Conservation (phyloP, 2,329 filamentous ascomycete genomes). For the Chrysosphaeria jannelii region DNA sequence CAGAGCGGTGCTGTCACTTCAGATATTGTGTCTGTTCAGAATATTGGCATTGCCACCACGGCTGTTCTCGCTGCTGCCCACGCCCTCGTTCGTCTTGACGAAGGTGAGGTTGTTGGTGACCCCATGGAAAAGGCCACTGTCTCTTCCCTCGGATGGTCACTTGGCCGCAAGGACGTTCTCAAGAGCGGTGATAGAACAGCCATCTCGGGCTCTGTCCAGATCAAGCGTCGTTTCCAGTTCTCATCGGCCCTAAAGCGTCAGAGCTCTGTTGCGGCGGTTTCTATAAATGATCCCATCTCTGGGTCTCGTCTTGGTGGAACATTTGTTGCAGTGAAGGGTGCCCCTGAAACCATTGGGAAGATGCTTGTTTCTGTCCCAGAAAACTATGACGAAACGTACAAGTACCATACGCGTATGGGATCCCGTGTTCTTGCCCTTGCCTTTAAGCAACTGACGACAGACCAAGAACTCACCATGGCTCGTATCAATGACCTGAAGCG, state of each 20-base stretch:
- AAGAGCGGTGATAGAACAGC: slow-evolving; percentile 17
- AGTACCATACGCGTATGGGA: slow-evolving; percentile 88
- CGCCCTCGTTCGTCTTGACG: slow-evolving; percentile 81
- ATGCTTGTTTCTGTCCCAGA: slow-evolving; percentile 62
- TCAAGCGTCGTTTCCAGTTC: slow-evolving; percentile 94
- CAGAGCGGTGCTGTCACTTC: slow-evolving; percentile 35
- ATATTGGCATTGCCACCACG: slow-evolving; percentile 54
- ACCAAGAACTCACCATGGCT: slow-evolving; percentile 51
- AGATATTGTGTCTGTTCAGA: slow-evolving; percentile 37
- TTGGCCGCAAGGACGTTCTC: slow-evolving; percentile 71
- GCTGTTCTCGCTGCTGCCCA: slow-evolving; percentile 86
- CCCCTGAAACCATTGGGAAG: slow-evolving; percentile 83
- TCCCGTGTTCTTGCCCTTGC: slow-evolving; percentile 80
- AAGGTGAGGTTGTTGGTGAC: slow-evolving; percentile 89
- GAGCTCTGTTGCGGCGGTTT: slow-evolving; percentile 69
- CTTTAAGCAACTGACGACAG: slow-evolving; percentile 67
- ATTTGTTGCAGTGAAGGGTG: slow-evolving; percentile 87
- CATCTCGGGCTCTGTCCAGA: slow-evolving; percentile 50
- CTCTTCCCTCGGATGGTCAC: slow-evolving; percentile 61
- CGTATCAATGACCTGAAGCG: slow-evolving; percentile 86
- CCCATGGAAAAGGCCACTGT: slow-evolving; percentile 98
- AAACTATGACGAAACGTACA: slow-evolving; percentile 93
- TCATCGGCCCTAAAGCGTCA: slow-evolving; percentile 89
- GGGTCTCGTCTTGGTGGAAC: slow-evolving; percentile 56
- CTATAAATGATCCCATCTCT: slow-evolving; percentile 37